Evolutionary conservation across 495 filamentous ascomycete genomes (phyloP).

Genomic region (Niebla homalea): DNA sequence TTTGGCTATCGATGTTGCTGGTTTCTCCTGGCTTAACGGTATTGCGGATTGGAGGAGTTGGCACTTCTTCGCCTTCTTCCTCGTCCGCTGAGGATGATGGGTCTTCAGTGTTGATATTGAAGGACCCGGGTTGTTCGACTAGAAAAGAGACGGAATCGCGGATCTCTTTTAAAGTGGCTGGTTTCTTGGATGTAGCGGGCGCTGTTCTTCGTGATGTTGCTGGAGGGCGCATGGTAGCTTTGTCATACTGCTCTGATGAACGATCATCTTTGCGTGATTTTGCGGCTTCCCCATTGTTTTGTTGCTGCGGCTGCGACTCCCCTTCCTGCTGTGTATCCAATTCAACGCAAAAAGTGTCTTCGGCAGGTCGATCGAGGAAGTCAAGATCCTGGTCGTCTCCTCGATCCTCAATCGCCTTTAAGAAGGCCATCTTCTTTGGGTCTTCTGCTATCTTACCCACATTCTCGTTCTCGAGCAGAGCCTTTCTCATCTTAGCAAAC

Average conservation of each 20-base stretch:
- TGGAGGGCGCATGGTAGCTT: slow-evolving; percentile 40
- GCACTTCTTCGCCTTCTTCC: slow-evolving; percentile 25
- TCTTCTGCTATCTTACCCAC: slow-evolving; percentile 82
- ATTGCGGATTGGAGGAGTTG: slow-evolving; percentile 13
- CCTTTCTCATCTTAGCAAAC: slow-evolving; percentile 83
- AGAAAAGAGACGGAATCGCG: slow-evolving; percentile 67
- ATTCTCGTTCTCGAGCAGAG: slow-evolving; percentile 79
- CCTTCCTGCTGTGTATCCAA: slow-evolving; percentile 25
- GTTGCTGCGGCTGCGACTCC: slow-evolving; percentile 33
- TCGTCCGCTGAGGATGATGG: slow-evolving; percentile 27
- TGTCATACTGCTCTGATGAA: slow-evolving; percentile 33
- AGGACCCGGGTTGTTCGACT: slow-evolving; percentile 57
- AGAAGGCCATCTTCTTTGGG: slow-evolving; percentile 80
- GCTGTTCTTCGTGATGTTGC: slow-evolving; percentile 54
- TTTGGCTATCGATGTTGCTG: slow-evolving; percentile 19
- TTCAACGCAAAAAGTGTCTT: slow-evolving; percentile 24
- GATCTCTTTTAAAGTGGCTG: slow-evolving; percentile 60
- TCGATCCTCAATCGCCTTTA: slow-evolving; percentile 75
- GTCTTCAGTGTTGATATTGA: slow-evolving; percentile 30
- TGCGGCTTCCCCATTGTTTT: slow-evolving; percentile 14
- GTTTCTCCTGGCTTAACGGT: slow-evolving; percentile 25
- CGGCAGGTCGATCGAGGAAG: slow-evolving; percentile 42
- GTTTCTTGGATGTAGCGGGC: slow-evolving; percentile 38
- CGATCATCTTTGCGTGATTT: slow-evolving; percentile 42
- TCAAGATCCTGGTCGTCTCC: slow-evolving; percentile 68